A percentile compares a stretch with the other conserved stretches of the same genome.
Conservation (phyloP, 2,329 filamentous ascomycete genomes). For the Pestalotiopsis sp. region DNA sequence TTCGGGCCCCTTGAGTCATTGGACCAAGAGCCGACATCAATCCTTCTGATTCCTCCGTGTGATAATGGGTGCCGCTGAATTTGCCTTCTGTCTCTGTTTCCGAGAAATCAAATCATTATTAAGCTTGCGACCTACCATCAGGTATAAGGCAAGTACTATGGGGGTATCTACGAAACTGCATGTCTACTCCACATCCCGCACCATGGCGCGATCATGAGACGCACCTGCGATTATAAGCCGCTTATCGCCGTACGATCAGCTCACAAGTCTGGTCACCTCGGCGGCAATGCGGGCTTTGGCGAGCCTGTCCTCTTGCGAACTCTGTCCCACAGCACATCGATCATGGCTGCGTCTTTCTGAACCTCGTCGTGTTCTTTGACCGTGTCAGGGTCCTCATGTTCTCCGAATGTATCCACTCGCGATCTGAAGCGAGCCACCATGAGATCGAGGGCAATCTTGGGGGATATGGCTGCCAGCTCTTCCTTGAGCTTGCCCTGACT, state of each 20-base stretch:
- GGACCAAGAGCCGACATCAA: too few species aligned
- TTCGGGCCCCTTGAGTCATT: too few species aligned
- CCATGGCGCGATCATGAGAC: neutral
- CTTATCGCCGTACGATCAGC: too few species aligned
- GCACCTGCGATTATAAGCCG: neutral
- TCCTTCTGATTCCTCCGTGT: too few species aligned
- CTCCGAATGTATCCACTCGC: conserved; percentile 21
- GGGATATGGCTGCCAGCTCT: conserved; percentile 29
- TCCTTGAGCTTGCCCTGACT: conserved; percentile 33
- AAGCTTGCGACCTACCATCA: neutral
- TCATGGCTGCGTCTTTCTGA: conserved; percentile 23
- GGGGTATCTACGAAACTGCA: neutral
- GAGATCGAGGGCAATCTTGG: conserved; percentile 31
- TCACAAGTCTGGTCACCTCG: too few species aligned
- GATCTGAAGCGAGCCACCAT: conserved; percentile 29
- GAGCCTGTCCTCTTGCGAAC: conserved; percentile 26
- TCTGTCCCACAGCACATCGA: conserved; percentile 23
- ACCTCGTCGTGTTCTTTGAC: conserved; percentile 23
- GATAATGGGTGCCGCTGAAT: neutral
- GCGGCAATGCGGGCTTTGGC: neutral
- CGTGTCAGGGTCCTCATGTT: conserved; percentile 14
- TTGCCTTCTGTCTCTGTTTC: neutral
- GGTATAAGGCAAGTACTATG: neutral
- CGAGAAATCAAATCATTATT: neutral
- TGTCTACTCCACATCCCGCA: neutral